phyloP scores from a whole-genome alignment of 768 basidiomycete genomes.

The Suillus variegatus region DNA sequence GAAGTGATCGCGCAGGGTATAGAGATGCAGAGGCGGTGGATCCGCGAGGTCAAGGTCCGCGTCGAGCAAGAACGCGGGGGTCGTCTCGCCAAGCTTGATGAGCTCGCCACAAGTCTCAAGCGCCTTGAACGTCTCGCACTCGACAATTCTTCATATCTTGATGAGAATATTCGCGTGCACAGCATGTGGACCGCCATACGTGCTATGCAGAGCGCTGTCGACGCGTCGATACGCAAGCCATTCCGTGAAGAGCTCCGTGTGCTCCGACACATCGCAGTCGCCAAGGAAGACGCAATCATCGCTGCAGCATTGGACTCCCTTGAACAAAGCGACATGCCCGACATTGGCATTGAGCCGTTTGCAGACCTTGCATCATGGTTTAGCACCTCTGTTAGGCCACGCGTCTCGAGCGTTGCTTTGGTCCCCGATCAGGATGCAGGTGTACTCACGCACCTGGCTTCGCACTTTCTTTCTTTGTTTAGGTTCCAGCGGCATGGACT shows the following conservation, averaged over 20 bases:
- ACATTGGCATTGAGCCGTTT: slow-evolving; percentile 84
- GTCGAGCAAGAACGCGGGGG: slow-evolving; percentile 97
- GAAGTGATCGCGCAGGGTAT: slow-evolving; percentile 97
- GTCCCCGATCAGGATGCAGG: slow-evolving; percentile 92
- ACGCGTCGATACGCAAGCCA: slow-evolving; percentile 67
- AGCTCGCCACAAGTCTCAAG: slow-evolving; percentile 87
- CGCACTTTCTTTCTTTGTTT: slow-evolving; percentile 71
- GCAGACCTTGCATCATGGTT: slow-evolving; percentile 94
- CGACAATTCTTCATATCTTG: slow-evolving; percentile 88
- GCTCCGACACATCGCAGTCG: slow-evolving; percentile 70
- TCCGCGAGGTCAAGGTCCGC: slow-evolving; percentile 91
- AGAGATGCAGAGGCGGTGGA: slow-evolving; percentile 96
- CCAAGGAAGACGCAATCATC: slow-evolving; percentile 70
- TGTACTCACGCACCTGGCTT: slow-evolving; percentile 82
- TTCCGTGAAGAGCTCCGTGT: slow-evolving; percentile 91
- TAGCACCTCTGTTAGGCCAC: slow-evolving; percentile 75
- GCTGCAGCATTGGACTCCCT: slow-evolving; percentile 66
- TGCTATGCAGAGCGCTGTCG: slow-evolving; percentile 68
- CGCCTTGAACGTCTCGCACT: slow-evolving; percentile 88
- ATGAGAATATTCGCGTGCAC: slow-evolving; percentile 91
- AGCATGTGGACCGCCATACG: slow-evolving; percentile 92
- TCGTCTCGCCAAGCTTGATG: slow-evolving; percentile 91
- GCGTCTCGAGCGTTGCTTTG: slow-evolving; percentile 84
- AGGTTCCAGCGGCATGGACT: slow-evolving; percentile 77
- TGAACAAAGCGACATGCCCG: slow-evolving; percentile 72